phyloP scores from a whole-genome alignment of 192 early-diverging fungal genomes.

The Chytriomyces hyalinus region DNA sequence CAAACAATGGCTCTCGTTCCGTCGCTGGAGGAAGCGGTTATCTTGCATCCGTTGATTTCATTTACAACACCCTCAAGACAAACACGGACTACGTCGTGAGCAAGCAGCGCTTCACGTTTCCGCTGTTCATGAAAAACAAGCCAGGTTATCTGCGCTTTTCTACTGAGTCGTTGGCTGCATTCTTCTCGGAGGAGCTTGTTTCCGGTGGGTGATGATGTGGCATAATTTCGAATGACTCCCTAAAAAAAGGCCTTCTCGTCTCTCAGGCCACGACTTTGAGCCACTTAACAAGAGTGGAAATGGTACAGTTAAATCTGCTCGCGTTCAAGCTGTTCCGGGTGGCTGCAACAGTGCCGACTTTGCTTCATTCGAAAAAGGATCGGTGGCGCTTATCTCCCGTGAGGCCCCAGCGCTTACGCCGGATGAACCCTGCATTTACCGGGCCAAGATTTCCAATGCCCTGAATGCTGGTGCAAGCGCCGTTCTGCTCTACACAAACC shows the following conservation, averaged over 20 bases:
- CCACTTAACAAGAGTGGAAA: conserved; percentile 22
- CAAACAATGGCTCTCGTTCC: conserved; percentile 36
- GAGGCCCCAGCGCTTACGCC: conserved; percentile 12
- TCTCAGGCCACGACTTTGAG: conserved; percentile 6
- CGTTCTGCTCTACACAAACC: conserved; percentile 28
- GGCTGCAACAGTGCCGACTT: conserved; percentile 28
- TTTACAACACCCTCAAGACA: conserved; percentile 16
- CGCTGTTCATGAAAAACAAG: conserved; percentile 14
- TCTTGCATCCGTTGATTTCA: conserved; percentile 37
- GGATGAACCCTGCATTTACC: conserved; percentile 23
- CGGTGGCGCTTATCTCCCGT: conserved; percentile 20
- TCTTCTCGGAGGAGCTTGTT: neutral
- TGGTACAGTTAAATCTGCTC: neutral
- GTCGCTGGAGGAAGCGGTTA: conserved; percentile 38
- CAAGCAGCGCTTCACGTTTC: conserved; percentile 32
- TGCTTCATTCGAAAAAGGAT: conserved; percentile 18
- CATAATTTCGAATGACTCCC: no score
- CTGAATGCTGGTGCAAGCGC: conserved; percentile 32
- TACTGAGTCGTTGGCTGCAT: neutral
- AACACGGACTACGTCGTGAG: conserved; percentile 37
- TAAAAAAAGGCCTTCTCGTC: no score
- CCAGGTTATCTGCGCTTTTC: conserved; percentile 13
- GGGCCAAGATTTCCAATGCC: conserved; percentile 35
- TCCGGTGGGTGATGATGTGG: neutral
- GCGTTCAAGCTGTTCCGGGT: neutral